Evolutionary conservation across 805 yeast species (phyloP), one percentile per base, ranked within the genome.

Genomic region (Candida namnaoensis): DNA sequence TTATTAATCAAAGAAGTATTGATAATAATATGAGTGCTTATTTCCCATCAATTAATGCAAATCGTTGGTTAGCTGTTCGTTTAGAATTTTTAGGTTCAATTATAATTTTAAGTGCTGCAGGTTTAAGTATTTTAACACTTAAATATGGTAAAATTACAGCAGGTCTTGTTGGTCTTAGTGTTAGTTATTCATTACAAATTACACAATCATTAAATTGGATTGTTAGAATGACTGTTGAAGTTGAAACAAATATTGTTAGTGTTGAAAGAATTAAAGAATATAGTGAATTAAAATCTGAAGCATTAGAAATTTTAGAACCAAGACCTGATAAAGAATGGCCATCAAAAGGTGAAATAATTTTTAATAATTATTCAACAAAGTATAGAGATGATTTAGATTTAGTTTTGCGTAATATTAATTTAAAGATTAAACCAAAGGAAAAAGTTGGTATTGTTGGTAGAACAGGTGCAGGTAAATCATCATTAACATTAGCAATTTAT

Each of bases 11-110:
- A 54, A 65, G 74, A 35, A 76, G 85, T 57, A 74, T 90, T 53
- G 98, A 93, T 57, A 76, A 75, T 53, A 91, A 93, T 60, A 78
- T 91, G 83, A 74, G 84, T 52, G 98, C 98, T 0, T 88, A 77
- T 56, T 95, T 88, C 69, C 96, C 97, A 27, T 75, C 95, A 10
- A 30, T 30, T 12, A 30, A 30, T 30, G 90, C 96, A 26, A 78
- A 78, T 51, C 69, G 88, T 59, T 81, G 88, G 88, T 56, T 81
- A 23, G 68, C 81, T 10, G 69, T 77, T 13, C 64, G 88, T 53
- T 61, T 81, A 43, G 81, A 76, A 54, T 66, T 76, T 28, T 74
- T 81, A 47, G 83, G 86, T 12, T 72, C 82, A 0, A 38, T 73
- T 1, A 70, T 78, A 30, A 67, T 80, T 14, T 64, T 80, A 36